Percentiles rank a stretch among this genome's conserved stretches.
phyloP scores from a whole-genome alignment of 371 early-diverging fungal species.

The Capillidium rhysosporum region DNA sequence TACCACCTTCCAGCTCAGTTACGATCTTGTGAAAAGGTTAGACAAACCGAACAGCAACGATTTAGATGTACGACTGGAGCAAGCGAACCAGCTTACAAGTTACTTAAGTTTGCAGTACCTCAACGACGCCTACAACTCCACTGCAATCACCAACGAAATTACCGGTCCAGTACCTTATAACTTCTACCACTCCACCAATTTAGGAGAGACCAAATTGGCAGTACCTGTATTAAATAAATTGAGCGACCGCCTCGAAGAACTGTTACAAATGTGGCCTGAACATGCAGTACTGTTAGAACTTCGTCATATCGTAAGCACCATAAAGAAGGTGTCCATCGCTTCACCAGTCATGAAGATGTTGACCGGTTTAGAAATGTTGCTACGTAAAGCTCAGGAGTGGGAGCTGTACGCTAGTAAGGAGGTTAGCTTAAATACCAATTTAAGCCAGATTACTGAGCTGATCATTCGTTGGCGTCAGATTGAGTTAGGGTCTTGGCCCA shows the following conservation, averaged over 20 bases:
- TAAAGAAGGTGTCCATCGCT: conserved; percentile 51
- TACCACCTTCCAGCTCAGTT: not conserved
- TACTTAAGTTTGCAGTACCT: not conserved
- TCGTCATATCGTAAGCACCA: conserved; percentile 34
- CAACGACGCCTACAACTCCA: conserved; percentile 5
- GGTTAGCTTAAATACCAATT: conserved; percentile 48
- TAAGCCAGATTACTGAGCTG: conserved; percentile 44
- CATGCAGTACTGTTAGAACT: conserved; percentile 70
- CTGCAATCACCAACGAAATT: conserved; percentile 10
- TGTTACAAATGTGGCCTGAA: conserved; percentile 74
- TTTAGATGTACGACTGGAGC: not conserved
- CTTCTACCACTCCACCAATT: conserved; percentile 73
- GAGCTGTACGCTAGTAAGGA: conserved; percentile 71
- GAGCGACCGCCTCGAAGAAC: conserved; percentile 30
- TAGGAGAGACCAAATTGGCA: conserved; percentile 44
- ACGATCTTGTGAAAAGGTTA: not conserved
- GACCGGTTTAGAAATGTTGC: conserved; percentile 68
- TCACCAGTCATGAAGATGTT: conserved; percentile 81
- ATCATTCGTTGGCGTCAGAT: conserved; percentile 83
- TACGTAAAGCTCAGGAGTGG: conserved; percentile 88
- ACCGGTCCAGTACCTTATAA: conserved; percentile 36
- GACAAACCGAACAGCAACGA: not conserved
- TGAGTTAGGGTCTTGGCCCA: conserved; percentile 82
- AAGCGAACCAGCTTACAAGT: not conserved
- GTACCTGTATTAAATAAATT: conserved; percentile 40